These are phyloP conservation scores for Dalbergia oliveri DNA, from an alignment of 306 rosid genomes.

Conservation along the genomic window DNA sequence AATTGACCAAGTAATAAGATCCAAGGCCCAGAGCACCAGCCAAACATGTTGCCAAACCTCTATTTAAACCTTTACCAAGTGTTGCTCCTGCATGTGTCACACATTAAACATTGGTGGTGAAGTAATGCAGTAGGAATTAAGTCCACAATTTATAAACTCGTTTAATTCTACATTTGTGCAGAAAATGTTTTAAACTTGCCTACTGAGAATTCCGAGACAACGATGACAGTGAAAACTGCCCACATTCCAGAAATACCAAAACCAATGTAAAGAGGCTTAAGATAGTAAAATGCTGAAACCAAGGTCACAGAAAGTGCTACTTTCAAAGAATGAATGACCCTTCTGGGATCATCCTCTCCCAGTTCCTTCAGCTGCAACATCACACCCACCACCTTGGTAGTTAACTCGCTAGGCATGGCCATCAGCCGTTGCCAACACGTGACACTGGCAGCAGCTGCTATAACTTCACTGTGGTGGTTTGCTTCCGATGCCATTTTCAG, in stretches of 20 bases:
- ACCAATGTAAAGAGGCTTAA: slow-evolving; percentile 41
- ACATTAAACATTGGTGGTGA: neutral
- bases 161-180: neutral
- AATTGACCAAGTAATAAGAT: slow-evolving; percentile 33
- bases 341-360: slow-evolving; percentile 62
- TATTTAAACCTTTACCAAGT: slow-evolving; percentile 51
- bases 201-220: slow-evolving; percentile 54
- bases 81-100: slow-evolving; percentile 54
- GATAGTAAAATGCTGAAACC: slow-evolving; percentile 46
- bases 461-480: neutral
- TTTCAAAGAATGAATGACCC: slow-evolving; percentile 54
- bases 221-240: slow-evolving; percentile 54
- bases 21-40: slow-evolving; percentile 49
- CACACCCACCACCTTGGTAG: neutral
- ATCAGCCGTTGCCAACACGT: slow-evolving; percentile 17
- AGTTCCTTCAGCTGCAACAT: slow-evolving; percentile 46
- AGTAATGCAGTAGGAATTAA: neutral
- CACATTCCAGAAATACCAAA: slow-evolving; percentile 50
- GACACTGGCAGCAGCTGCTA: neutral
- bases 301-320: slow-evolving; percentile 52
- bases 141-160: neutral
- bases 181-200: slow-evolving; percentile 35
- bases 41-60: slow-evolving; percentile 47
- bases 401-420: neutral
- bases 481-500: slow-evolving; percentile 33